These are phyloP conservation scores for Triangularia verruculosa DNA, from an alignment of 2,329 filamentous ascomycete genomes.

Conservation along the genomic window DNA sequence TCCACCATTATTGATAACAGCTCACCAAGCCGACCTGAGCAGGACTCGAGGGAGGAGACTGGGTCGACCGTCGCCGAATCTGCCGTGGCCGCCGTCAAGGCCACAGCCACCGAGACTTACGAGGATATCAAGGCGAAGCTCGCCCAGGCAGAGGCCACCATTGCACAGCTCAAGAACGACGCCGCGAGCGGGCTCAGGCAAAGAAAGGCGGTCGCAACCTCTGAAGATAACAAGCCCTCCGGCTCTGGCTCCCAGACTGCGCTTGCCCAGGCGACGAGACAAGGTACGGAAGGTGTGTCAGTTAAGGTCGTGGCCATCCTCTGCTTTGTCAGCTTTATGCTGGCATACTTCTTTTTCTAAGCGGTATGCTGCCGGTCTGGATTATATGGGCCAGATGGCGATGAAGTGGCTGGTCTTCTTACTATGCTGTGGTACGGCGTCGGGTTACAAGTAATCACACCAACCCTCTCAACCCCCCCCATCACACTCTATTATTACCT, in stretches of 20 bases:
- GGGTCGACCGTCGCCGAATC: constrained; percentile 13
- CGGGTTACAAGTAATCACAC: background rate
- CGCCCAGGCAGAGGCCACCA: constrained; percentile 68
- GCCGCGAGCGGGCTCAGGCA: constrained; percentile 65
- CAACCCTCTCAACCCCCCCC: background rate
- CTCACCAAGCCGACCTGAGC: constrained; percentile 13
- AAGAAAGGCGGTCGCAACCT: constrained; percentile 55
- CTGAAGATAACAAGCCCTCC: constrained; percentile 36
- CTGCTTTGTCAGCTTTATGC: constrained; percentile 85
- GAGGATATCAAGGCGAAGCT: constrained; percentile 33
- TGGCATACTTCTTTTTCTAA: constrained; percentile 96
- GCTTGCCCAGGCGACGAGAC: constrained; percentile 53
- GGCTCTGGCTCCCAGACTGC: constrained; percentile 40
- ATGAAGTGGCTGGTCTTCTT: background rate
- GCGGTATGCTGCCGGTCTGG: background rate
- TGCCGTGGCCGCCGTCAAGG: constrained; percentile 23
- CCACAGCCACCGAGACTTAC: constrained; percentile 26
- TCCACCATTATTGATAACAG: constrained; percentile 23
- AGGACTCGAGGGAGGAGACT: constrained; percentile 20
- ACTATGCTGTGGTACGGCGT: background rate
- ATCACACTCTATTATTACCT: background rate
- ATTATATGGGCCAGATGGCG: background rate
- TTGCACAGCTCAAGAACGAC: constrained; percentile 66
- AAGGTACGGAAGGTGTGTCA: constrained; percentile 72
- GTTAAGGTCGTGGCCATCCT: constrained; percentile 80